Evolutionary conservation across 129 eudicot species (phyloP), one percentile per base, ranked within the genome.

Genomic region (Oenanthe sinensis): DNA sequence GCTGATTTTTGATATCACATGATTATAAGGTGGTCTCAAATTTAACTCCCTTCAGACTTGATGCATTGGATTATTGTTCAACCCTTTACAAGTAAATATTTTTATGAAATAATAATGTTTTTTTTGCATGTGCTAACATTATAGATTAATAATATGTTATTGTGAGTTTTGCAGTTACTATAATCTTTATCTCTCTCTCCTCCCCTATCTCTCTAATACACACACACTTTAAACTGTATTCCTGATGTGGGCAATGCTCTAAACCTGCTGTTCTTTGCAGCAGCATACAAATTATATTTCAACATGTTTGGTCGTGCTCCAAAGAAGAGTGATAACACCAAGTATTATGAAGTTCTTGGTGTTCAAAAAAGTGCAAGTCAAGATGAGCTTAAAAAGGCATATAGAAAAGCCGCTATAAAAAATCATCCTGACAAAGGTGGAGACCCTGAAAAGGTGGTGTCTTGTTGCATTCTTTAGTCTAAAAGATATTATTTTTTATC

Each of bases 361-460:
- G 96, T 92, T 77, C 79, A 96, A 3, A 89, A 87, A 74, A 81
- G 48, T 83, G 86, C 96, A 30, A 81, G 79, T 76, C 93, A 83
- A 78, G 97, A 92, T 85, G 97, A 92, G 65, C 77, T 92, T n/a
- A 92, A 90, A 85, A 92, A 90, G 84, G 97, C 97, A 1, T 92
- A 92, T 82, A 80, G 88, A 42, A 92, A 88, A 80, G 81, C 93
- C 22, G 97, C 97, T 73, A 90, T 92, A 74, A 92, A 86, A 84
- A 92, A 92, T 75, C 97, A 92, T 77, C 97, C 97, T 12, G 97
- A 92, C 81, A 92, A 92, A 82, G 97, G 97, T 75, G 97, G 97
- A 47, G 97, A 92, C 85, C 96, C 97, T 58, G 97, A 92, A 83
- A 92, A 92, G 89, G 97, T 90, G 63, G 75, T 37, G 54, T 43